Evolutionary conservation across 352 stramenopile species (phyloP), one percentile per base, ranked within the genome.

Genomic region (Elongisporangium prolatum): DNA sequence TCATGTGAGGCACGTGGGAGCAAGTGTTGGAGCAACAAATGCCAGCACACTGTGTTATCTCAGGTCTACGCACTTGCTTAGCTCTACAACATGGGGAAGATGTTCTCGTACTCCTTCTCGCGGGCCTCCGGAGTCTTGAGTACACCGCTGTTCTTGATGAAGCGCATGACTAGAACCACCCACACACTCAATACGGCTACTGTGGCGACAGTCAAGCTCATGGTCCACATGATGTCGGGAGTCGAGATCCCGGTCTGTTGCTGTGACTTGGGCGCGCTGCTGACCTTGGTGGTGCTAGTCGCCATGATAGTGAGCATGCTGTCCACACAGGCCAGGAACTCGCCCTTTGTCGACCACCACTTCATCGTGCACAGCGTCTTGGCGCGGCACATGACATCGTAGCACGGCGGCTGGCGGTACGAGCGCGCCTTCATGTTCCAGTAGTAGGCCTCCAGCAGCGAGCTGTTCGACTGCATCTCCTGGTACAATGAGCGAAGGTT

Each of bases 361-460:
- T 87, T 89, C 16, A 93, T 64, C 24, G 86, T 87, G 51, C 86
- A 95, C 28, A 93, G 56, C 21, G 79, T 85, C 51, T 86, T 80
- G 6, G 75, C 83, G 47, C 77, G 71, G 56, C 86, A 95, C 5
- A 62, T 17, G 14, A 61, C 56, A 9, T 63, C 61, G 1, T 67
- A 65, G 52, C 86, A 95, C 14, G 71, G 74, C 4, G 63, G 64
- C 25, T 71, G 52, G 13, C 74, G 73, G 48, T 72, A 66, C 18
- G 84, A 89, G 57, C 77, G 75, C 17, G 86, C 86, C 66, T 93
- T 92, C 77, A 88, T 93, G 69, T 95, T 89, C 68, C 71, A 87
- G 60, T 89, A 88, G 73, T 95, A 95, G 17, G 65, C 59, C 21
- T 89, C 73, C 21, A 92, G 61, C 17, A 95, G 72, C 16, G 63